These are phyloP conservation scores for Chaetomiaceae sp. DNA, from an alignment of 2,329 filamentous ascomycete species.

Conservation along the genomic window DNA sequence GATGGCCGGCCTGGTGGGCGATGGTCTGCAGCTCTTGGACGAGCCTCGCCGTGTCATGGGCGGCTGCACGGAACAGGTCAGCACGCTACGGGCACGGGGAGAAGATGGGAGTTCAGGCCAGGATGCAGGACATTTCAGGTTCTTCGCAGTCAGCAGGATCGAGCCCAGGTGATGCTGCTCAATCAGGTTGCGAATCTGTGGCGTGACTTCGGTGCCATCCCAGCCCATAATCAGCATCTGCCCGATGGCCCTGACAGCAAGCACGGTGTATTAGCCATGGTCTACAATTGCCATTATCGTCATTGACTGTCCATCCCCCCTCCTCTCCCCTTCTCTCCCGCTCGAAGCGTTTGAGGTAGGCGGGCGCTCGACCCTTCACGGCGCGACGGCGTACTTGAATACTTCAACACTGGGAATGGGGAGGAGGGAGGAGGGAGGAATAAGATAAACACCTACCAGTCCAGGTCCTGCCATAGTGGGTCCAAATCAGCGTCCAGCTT, in stretches of 20 bases:
- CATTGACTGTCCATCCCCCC: too few species aligned
- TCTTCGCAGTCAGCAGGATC: conserved; percentile 77
- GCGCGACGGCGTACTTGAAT: too few species aligned
- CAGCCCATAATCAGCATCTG: conserved; percentile 80
- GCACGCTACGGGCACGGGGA: background rate
- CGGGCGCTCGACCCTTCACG: too few species aligned
- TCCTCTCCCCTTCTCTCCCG: too few species aligned
- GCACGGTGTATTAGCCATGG: conserved; percentile 4
- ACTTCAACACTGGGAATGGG: too few species aligned
- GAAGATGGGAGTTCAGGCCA: background rate
- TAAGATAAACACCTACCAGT: conserved; percentile 53
- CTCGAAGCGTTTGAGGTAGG: too few species aligned
- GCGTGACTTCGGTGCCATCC: conserved; percentile 77
- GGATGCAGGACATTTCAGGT: conserved; percentile 65
- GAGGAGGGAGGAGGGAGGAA: background rate
- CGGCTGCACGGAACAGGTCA: conserved; percentile 52
- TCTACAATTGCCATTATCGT: too few species aligned
- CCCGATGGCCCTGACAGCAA: conserved; percentile 54
- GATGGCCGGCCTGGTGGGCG: conserved; percentile 83
- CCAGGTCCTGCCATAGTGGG: conserved; percentile 67
- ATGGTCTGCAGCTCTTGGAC: conserved; percentile 90
- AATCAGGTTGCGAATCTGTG: conserved; percentile 74
- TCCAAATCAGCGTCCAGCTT: conserved; percentile 45
- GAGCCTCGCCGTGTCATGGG: conserved; percentile 79
- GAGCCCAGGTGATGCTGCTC: conserved; percentile 83